Conservation (phyloP, 2,329 filamentous ascomycete genomes). For the Ceratocystis lukuohia region DNA sequence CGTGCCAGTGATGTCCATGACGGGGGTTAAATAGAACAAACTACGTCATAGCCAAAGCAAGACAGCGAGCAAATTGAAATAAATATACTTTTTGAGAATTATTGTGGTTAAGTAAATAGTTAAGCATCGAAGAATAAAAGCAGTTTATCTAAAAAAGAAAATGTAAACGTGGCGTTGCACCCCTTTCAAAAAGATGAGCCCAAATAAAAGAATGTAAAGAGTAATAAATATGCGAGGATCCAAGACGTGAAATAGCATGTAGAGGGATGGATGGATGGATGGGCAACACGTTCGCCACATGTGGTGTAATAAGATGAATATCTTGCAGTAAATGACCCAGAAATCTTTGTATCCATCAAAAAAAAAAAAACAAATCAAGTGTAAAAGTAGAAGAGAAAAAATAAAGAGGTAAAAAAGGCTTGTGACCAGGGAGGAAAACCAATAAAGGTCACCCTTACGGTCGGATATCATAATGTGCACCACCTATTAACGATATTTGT, state of each 20-base stretch:
- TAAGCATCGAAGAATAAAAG: constrained; percentile 5
- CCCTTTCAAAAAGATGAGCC: constrained; percentile 6
- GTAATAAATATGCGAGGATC: constrained; percentile 2
- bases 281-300: background rate
- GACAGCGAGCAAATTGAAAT: background rate
- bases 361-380: background rate
- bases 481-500: background rate
- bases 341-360: constrained; percentile 10
- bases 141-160: background rate
- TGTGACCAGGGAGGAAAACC: background rate
- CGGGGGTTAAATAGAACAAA: background rate
- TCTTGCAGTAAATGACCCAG: background rate
- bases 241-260: background rate
- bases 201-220: background rate
- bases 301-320: background rate
- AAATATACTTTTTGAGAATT: constrained; percentile 8
- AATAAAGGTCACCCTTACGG: background rate
- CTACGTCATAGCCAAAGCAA: too few species aligned
- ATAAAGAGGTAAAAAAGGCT: background rate
- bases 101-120: constrained; percentile 3
- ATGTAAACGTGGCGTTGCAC: constrained; percentile 6
- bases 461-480: constrained; percentile 11
- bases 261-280: background rate
- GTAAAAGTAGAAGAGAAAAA: background rate
- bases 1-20: background rate